Conservation (phyloP, 1,284 basidiomycete species). For the Moniliophthora roreri region DNA sequence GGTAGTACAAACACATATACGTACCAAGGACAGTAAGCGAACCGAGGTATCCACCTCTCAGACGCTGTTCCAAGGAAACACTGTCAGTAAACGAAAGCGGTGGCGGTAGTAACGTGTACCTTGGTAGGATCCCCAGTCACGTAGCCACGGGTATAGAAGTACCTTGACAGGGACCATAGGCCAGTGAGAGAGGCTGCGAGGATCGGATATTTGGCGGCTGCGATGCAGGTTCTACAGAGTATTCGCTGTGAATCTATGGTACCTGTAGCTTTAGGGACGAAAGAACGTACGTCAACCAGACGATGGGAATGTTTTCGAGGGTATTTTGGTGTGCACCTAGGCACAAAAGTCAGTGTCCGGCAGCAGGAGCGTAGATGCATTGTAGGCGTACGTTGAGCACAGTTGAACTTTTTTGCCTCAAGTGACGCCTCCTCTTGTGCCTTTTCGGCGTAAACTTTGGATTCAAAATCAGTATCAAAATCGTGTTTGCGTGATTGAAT, state of each 20-base stretch:
- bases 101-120: not conserved
- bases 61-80: not conserved
- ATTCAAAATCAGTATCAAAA: not conserved
- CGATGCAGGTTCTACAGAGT: not conserved
- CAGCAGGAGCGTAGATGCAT: conserved; percentile 16
- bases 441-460: conserved; percentile 41
- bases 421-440: conserved; percentile 29
- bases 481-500: not conserved
- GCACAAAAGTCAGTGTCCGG: not conserved
- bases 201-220: not conserved
- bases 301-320: conserved; percentile 31
- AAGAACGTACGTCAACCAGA: conserved; percentile 15
- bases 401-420: conserved; percentile 33
- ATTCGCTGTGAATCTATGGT: not conserved
- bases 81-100: not conserved
- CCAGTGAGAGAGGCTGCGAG: not conserved
- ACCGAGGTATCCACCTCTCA: not conserved
- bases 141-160: not conserved
- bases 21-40: not conserved
- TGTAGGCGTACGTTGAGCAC: conserved; percentile 29
- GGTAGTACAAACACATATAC: not conserved
- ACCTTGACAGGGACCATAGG: not conserved
- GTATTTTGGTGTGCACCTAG: conserved; percentile 40
- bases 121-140: not conserved
- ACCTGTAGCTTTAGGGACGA: not conserved